These are phyloP conservation scores for Claviceps purpurea DNA, from an alignment of 2,329 filamentous ascomycete species.

Conservation along the genomic window DNA sequence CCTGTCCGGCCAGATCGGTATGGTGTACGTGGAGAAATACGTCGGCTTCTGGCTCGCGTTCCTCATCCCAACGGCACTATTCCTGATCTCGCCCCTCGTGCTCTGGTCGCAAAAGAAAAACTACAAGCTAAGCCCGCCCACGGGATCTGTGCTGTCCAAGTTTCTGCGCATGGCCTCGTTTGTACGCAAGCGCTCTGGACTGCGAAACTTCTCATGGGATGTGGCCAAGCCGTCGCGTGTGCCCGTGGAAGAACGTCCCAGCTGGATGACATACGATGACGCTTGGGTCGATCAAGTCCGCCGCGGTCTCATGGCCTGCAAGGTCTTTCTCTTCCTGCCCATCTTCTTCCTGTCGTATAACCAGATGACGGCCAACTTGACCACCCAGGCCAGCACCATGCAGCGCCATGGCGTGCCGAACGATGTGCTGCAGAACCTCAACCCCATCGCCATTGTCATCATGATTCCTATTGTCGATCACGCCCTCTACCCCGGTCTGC, in stretches of 20 bases:
- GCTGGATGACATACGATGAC: constrained; percentile 74
- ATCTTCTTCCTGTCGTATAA: constrained; percentile 47
- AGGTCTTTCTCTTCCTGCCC: constrained; percentile 59
- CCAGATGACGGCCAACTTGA: constrained; percentile 47
- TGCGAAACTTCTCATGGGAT: constrained; percentile 56
- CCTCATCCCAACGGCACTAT: constrained; percentile 52
- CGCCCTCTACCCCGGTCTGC: constrained; percentile 55
- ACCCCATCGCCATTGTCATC: constrained; percentile 63
- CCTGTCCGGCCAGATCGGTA: constrained; percentile 40
- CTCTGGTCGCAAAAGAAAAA: constrained; percentile 44
- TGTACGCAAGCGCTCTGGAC: constrained; percentile 51
- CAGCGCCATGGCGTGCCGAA: constrained; percentile 58
- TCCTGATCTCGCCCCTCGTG: constrained; percentile 48
- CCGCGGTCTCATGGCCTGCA: constrained; percentile 55
- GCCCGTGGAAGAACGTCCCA: constrained; percentile 39
- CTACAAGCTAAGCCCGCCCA: constrained; percentile 52
- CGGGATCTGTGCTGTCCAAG: constrained; percentile 58
- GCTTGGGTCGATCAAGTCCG: constrained; percentile 69
- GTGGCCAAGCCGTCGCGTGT: constrained; percentile 53
- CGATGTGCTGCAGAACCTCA: constrained; percentile 63
- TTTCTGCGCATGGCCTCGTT: constrained; percentile 47
- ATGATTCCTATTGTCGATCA: constrained; percentile 60
- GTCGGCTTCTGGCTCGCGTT: constrained; percentile 64
- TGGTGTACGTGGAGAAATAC: constrained; percentile 64
- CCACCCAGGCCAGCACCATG: constrained; percentile 54